These are phyloP conservation scores for Komagataella pseudopastoris DNA, from an alignment of 805 yeast genomes.

Conservation along the genomic window DNA sequence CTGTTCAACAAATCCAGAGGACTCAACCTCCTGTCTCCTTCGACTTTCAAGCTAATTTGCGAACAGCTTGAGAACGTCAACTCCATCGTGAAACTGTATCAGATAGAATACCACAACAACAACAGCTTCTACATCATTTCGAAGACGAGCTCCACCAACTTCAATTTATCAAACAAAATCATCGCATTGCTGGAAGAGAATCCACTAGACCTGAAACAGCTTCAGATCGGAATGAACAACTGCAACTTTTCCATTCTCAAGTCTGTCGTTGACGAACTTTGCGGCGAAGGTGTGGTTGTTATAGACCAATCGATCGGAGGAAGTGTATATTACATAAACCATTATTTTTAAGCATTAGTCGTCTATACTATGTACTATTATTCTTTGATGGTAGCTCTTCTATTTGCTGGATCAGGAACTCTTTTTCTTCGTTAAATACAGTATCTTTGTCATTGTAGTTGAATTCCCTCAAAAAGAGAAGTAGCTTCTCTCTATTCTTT, in stretches of 20 bases:
- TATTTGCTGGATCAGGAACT: conserved; percentile 65
- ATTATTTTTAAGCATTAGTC: conserved; percentile 6
- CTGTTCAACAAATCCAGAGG: conserved; percentile 54
- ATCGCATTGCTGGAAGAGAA: background rate
- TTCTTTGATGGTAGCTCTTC: conserved; percentile 38
- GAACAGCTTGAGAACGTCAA: conserved; percentile 12
- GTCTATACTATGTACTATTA: conserved; percentile 1
- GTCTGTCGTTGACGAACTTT: conserved; percentile 11
- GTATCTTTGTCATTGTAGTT: conserved; percentile 47
- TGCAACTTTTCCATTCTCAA: conserved; percentile 16
- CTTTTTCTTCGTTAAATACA: conserved; percentile 63
- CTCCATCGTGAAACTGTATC: background rate
- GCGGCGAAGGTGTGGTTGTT: conserved; percentile 11
- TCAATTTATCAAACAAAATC: background rate
- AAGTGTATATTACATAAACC: conserved; percentile 15
- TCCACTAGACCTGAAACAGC: background rate
- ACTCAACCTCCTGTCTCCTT: conserved; percentile 54
- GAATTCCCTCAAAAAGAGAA: conserved; percentile 56
- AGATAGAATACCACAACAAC: background rate
- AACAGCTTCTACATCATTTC: conserved; percentile 13
- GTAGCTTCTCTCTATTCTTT: conserved; percentile 69
- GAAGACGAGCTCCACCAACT: conserved; percentile 7
- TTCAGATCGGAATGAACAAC: conserved; percentile 4
- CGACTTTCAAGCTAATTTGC: conserved; percentile 32
- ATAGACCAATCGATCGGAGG: conserved; percentile 17